These are phyloP conservation scores for Begonia masoniana DNA, from an alignment of 306 rosid genomes.

Conservation along the genomic window DNA sequence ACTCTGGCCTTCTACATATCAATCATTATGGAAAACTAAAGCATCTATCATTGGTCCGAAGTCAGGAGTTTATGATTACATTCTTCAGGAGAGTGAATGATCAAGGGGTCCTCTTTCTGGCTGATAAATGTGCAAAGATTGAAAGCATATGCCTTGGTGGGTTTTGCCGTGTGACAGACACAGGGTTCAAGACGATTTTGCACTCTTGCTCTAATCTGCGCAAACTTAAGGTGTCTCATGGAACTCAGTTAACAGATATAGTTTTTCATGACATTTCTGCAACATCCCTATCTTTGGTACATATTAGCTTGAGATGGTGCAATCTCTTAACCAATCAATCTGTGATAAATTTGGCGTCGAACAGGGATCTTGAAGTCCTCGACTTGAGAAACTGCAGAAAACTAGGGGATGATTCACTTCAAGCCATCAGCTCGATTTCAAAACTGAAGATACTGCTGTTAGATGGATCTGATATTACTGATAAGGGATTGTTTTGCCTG, in stretches of 20 bases:
- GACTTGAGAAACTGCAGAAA: conserved; percentile 82
- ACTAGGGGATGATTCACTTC: conserved; percentile 71
- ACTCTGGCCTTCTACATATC: conserved; percentile 78
- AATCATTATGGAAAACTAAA: conserved; percentile 70
- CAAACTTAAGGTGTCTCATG: conserved; percentile 86
- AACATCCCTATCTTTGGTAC: conserved; percentile 69
- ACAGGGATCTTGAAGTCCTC: conserved; percentile 69
- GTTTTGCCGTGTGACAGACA: conserved; percentile 95
- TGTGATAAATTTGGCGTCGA: conserved; percentile 49
- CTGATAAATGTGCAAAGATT: conserved; percentile 65
- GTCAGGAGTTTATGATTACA: conserved; percentile 60
- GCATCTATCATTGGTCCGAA: conserved; percentile 70
- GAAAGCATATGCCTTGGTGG: conserved; percentile 93
- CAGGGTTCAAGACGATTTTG: conserved; percentile 82
- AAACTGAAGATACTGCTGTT: conserved; percentile 49
- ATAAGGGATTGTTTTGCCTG: conserved; percentile 57
- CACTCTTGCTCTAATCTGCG: conserved; percentile 67
- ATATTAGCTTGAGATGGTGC: conserved; percentile 84
- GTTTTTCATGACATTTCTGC: conserved; percentile 89
- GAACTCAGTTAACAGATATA: conserved; percentile 78
- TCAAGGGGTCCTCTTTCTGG: conserved; percentile 80
- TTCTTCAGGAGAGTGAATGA: conserved; percentile 81
- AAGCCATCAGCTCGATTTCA: conserved; percentile 47
- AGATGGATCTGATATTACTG: conserved; percentile 71
- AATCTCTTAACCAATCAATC: conserved; percentile 65